These are phyloP conservation scores for Pulveroboletus sp. DNA, from an alignment of 768 basidiomycete genomes.

Conservation along the genomic window DNA sequence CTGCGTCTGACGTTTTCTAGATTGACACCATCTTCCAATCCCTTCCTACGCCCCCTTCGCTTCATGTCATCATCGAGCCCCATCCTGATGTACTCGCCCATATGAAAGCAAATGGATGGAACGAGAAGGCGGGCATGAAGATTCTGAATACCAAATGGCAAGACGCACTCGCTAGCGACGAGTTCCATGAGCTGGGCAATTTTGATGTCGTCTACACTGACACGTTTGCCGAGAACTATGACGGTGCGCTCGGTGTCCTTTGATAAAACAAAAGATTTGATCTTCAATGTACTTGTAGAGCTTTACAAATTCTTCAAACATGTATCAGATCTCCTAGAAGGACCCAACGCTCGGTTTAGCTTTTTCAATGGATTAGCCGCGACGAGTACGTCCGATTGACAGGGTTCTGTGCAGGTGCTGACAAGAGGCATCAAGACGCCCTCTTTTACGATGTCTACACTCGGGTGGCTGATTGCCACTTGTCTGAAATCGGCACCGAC, in stretches of 20 bases:
- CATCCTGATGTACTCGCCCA: conserved; percentile 87
- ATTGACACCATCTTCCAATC: conserved; percentile 80
- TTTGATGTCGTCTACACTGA: conserved; percentile 92
- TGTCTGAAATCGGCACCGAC: conserved; percentile 75
- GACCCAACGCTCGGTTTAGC: conserved; percentile 75
- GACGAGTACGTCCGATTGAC: conserved; percentile 57
- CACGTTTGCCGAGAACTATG: conserved; percentile 87
- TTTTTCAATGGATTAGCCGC: conserved; percentile 98
- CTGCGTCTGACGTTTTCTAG: conserved; percentile 37
- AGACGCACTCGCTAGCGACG: conserved; percentile 63
- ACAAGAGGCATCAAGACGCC: conserved; percentile 50
- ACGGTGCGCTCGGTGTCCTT: conserved; percentile 36
- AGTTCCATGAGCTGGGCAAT: conserved; percentile 59
- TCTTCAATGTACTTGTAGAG: conserved; percentile 33
- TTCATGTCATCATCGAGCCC: conserved; percentile 91
- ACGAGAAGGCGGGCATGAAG: conserved; percentile 67
- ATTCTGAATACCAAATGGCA: conserved; percentile 95
- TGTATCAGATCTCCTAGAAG: conserved; percentile 71
- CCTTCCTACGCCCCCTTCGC: conserved; percentile 50
- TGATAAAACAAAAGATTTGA: neutral
- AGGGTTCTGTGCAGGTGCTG: neutral
- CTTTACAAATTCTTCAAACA: conserved; percentile 78
- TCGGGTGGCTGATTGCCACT: conserved; percentile 76
- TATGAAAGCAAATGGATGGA: conserved; percentile 77
- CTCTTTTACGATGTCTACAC: conserved; percentile 92